phyloP scores from a whole-genome alignment of 2,329 filamentous ascomycete species.

The Claviceps arundinis region DNA sequence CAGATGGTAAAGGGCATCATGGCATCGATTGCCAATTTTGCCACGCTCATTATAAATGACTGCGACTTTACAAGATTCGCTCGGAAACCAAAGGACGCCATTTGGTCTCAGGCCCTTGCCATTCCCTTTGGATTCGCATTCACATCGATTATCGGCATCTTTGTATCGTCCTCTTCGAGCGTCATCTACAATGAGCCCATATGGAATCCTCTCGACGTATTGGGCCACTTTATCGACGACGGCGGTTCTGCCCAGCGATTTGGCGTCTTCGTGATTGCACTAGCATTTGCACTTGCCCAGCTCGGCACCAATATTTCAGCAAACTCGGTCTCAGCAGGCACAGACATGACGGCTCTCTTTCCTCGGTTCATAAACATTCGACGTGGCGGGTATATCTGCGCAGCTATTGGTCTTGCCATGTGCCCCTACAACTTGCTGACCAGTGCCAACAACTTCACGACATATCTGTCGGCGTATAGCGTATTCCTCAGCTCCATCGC shows the following conservation, averaged over 20 bases:
- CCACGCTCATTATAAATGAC: conserved; percentile 70
- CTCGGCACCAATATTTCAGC: conserved; percentile 80
- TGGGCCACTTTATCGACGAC: conserved; percentile 54
- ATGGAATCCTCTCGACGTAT: conserved; percentile 60
- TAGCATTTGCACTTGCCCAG: conserved; percentile 64
- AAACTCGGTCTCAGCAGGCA: conserved; percentile 73
- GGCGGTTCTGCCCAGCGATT: conserved; percentile 56
- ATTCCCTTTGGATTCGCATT: conserved; percentile 61
- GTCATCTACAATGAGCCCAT: conserved; percentile 54
- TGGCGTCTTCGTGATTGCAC: conserved; percentile 60
- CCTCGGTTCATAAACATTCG: conserved; percentile 76
- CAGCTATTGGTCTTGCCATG: conserved; percentile 66
- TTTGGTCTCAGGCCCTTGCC: conserved; percentile 68
- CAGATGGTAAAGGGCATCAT: conserved; percentile 75
- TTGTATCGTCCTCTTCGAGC: conserved; percentile 59
- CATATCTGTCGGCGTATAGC: conserved; percentile 81
- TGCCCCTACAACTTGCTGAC: conserved; percentile 74
- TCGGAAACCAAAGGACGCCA: conserved; percentile 56
- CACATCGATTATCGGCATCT: conserved; percentile 75
- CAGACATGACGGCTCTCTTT: conserved; percentile 67
- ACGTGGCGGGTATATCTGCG: conserved; percentile 77
- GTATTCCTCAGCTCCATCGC: conserved; percentile 91
- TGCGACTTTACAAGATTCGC: conserved; percentile 82
- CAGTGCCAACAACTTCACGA: conserved; percentile 70
- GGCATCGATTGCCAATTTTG: conserved; percentile 82